Evolutionary conservation across 495 filamentous ascomycete species (phyloP).

Genomic region (Hypoxylon crocopeplum): DNA sequence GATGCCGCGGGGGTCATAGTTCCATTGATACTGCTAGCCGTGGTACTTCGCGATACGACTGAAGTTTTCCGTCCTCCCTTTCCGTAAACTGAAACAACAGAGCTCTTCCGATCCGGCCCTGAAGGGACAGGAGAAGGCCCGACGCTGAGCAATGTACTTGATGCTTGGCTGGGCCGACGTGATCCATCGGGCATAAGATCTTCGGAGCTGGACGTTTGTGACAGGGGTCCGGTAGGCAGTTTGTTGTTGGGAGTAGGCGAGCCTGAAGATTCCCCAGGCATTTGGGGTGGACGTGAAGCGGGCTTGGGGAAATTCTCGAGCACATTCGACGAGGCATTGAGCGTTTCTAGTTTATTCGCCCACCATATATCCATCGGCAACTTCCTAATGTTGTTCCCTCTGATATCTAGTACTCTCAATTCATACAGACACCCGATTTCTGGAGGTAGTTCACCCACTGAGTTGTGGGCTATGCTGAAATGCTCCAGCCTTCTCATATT

Average conservation of each 20-base stretch:
- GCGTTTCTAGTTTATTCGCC: conserved; percentile 82
- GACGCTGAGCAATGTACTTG: conserved; percentile 74
- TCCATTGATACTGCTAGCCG: conserved; percentile 49
- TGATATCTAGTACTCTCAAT: conserved; percentile 81
- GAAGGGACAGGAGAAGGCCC: conserved; percentile 71
- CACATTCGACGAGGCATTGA: conserved; percentile 96
- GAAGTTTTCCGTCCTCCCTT: conserved; percentile 83
- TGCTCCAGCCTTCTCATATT: conserved; percentile 84
- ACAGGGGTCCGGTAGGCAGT: conserved; percentile 59
- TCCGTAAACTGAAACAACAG: conserved; percentile 78
- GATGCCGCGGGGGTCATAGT: conserved; percentile 59
- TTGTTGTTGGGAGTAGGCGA: conserved; percentile 50
- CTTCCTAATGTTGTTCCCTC: conserved; percentile 88
- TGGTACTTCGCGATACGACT: conserved; percentile 70
- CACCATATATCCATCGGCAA: conserved; percentile 94
- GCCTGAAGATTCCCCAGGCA: conserved; percentile 55
- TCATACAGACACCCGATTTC: conserved; percentile 87
- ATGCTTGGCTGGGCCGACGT: conserved; percentile 85
- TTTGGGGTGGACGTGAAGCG: conserved; percentile 64
- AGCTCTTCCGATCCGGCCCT: conserved; percentile 73
- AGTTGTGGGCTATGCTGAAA: conserved; percentile 92
- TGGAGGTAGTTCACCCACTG: conserved; percentile 77
- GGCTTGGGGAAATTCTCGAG: conserved; percentile 89
- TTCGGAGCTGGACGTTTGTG: conserved; percentile 72
- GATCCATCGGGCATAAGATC: conserved; percentile 76